Base-by-base conservation (phyloP, 169 alveolate genomes). In the Plasmodium adleri region DNA sequence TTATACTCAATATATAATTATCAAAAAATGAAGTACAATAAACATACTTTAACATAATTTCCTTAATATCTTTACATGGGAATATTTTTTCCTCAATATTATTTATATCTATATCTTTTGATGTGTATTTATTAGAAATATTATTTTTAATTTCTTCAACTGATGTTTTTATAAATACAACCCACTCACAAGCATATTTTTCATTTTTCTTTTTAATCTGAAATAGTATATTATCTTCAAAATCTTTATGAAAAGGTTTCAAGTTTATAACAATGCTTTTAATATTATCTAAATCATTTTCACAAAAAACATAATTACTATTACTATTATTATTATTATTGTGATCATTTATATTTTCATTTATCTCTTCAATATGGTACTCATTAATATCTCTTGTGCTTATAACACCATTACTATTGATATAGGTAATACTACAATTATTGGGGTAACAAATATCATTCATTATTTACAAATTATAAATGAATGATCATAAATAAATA, bases 131-230 rank as follows among this genome's bases (percentile, higher is more conserved):
- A 47, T 75, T 75, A 22, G 17, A 13, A 3, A 28, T 22, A n/a
- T 13, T 20, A 15, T 45, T 75, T 75, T 45, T 75, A 2, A 43
- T 47, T 47, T 26, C 76, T 17, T 75, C 70, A 54, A 54, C 43
- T 20, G 49, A 12, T 13, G 88, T 75, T 63, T 75, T 75, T 24
- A 75, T 64, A 32, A 75, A 63, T 75, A 75, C 47, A 75, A 75
- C 88, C 88, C 88, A 75, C 43, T 75, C 88, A 56, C 88, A 75
- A 13, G 68, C 28, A 63, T 75, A 75, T 63, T 63, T 75, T 63
- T 75, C 88, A 20, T 50, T 68, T 28, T 24, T 75, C 50, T 75
- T 75, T 75, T 75, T 75, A 28, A 75, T 75, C 9, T 74, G 64
- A 63, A 75, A 75, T 32, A 63, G 7, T 63, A 75, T 63, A 39